phyloP scores from a whole-genome alignment of 768 basidiomycete species.

The Leccinum uliginosum region DNA sequence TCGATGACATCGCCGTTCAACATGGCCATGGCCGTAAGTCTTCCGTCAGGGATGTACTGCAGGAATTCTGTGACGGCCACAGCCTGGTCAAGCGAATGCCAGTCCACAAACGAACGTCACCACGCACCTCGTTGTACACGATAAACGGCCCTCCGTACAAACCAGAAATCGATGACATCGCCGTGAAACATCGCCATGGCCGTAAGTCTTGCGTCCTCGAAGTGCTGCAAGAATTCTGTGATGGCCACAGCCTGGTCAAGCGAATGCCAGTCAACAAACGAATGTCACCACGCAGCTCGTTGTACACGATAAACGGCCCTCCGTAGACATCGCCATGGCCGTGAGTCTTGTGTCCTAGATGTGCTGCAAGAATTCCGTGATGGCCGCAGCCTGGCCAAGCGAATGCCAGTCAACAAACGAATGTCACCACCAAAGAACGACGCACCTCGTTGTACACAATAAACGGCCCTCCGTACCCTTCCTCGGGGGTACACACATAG shows the following conservation, averaged over 20 bases:
- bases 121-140: too few relatives aligned
- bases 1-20: too few relatives aligned
- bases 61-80: too few relatives aligned
- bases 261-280: not conserved
- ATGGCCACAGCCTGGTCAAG: constrained; percentile 68
- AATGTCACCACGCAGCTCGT: constrained; percentile 55
- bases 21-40: too few relatives aligned
- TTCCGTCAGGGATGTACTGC: too few relatives aligned
- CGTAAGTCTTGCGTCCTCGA: constrained; percentile 91
- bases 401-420: not conserved
- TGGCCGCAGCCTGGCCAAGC: constrained; percentile 59
- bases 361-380: constrained; percentile 88
- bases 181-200: constrained; percentile 99
- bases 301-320: constrained; percentile 93
- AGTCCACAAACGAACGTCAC: too few relatives aligned
- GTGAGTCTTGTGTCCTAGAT: constrained; percentile 94
- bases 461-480: constrained; percentile 96
- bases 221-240: constrained; percentile 86
- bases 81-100: too few relatives aligned
- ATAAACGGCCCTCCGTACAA: too few relatives aligned
- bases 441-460: constrained; percentile 90
- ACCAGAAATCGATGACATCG: constrained; percentile 99
- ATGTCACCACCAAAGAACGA: not conserved
- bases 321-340: constrained; percentile 96
- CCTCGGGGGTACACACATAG: constrained; percentile 98